Conservation (phyloP, 140 eudicot genomes). For the Erigeron philadelphicus region DNA sequence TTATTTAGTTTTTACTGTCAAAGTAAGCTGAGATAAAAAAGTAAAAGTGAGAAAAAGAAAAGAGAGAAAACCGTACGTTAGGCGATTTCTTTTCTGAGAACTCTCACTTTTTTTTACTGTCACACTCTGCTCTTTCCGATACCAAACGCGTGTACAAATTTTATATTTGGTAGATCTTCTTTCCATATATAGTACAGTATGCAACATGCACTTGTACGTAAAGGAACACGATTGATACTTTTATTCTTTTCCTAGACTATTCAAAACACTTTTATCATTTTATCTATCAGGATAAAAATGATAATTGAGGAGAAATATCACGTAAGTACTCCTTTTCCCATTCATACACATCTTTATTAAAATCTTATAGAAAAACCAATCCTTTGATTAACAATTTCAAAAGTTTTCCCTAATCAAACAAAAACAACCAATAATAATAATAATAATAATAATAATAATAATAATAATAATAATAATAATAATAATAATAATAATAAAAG, state of each 20-base stretch:
- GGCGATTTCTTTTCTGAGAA: constrained; percentile 18
- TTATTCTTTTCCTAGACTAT: not conserved
- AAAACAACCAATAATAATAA: no score
- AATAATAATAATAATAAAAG: no score
- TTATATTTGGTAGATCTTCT: constrained; percentile 17
- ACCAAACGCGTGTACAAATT: constrained; percentile 4
- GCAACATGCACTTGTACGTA: constrained; percentile 8
- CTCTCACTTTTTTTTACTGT: constrained; percentile 33
- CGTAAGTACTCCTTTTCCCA: no score
- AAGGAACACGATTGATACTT: not conserved
- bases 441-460: no score
- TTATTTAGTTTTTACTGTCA: constrained; percentile 19
- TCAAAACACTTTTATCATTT: not conserved
- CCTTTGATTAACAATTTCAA: no score
- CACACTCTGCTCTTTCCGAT: constrained; percentile 19
- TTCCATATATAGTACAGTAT: constrained; percentile 20
- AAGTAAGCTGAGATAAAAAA: constrained; percentile 25
- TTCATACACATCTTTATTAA: no score
- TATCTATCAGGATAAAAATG: not conserved
- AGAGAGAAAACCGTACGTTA: constrained; percentile 25
- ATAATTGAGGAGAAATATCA: no score
- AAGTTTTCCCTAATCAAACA: no score
- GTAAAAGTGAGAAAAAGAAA: constrained; percentile 16
- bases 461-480: no score
- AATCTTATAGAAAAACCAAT: no score